Percentiles rank a stretch among this genome's conserved stretches.
Conservation (phyloP, 78 protist genomes). For the Capsaspora owczarzaki region DNA sequence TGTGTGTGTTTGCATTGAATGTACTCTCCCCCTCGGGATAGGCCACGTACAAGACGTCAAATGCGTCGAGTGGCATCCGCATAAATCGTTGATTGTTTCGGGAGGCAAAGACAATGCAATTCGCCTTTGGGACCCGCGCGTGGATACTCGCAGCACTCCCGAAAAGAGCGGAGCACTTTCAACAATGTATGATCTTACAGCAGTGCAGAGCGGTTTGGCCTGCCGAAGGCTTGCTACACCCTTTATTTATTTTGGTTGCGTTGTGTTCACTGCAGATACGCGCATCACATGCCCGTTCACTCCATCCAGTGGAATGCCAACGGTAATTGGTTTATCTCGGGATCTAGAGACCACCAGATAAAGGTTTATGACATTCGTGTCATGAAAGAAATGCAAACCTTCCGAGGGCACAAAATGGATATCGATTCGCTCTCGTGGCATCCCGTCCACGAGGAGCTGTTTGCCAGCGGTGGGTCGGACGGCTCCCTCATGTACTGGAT, state of each 20-base stretch:
- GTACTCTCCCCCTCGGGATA: too few relatives aligned
- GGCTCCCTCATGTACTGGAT: constrained; percentile 46
- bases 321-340: constrained; percentile 76
- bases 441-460: constrained; percentile 68
- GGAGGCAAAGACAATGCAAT: constrained; percentile 75
- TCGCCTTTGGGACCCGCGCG: constrained; percentile 87
- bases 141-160: constrained; percentile 38
- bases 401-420: constrained; percentile 70
- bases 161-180: too few relatives aligned
- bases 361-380: constrained; percentile 77
- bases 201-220: too few relatives aligned
- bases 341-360: constrained; percentile 58
- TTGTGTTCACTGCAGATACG: constrained; percentile 18
- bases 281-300: constrained; percentile 61
- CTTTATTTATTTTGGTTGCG: not conserved
- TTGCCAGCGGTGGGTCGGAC: constrained; percentile 73
- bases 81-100: constrained; percentile 60
- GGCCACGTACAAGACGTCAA: constrained; percentile 92
- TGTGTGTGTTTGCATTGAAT: too few relatives aligned
- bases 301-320: constrained; percentile 62
- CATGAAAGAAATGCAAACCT: constrained; percentile 66
- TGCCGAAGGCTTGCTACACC: too few relatives aligned
- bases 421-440: constrained; percentile 71
- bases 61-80: constrained; percentile 84
- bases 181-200: constrained; percentile 44